Conservation (phyloP, 2,329 filamentous ascomycete genomes). For the Nemania sp. region DNA sequence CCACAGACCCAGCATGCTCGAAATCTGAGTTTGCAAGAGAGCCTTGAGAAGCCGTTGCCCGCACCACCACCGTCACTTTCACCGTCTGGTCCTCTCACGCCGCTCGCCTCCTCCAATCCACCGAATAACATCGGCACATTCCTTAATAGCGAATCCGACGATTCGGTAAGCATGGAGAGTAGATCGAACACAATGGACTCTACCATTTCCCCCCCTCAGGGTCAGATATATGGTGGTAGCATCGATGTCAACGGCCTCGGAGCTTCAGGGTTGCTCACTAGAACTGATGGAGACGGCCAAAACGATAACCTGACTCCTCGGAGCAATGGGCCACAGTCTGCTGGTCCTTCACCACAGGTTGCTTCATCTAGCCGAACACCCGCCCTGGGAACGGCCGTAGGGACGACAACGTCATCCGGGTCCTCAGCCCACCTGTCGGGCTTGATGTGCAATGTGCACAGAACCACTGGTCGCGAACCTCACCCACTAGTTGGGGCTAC, state of each 20-base stretch:
- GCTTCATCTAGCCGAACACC: constrained; percentile 56
- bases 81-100: constrained; percentile 51
- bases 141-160: constrained; percentile 47
- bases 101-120: constrained; percentile 34
- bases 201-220: constrained; percentile 42
- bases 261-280: constrained; percentile 56
- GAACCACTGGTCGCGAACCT: constrained; percentile 92
- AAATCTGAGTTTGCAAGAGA: constrained; percentile 66
- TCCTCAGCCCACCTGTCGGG: constrained; percentile 72
- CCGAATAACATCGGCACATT: constrained; percentile 49
- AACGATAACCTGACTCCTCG: constrained; percentile 63
- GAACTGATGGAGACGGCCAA: constrained; percentile 62
- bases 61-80: constrained; percentile 61
- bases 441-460: constrained; percentile 77
- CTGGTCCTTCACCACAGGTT: constrained; percentile 67
- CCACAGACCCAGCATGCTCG: constrained; percentile 61
- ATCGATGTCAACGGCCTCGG: constrained; percentile 61
- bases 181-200: constrained; percentile 65
- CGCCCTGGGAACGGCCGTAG: constrained; percentile 54
- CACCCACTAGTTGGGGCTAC: constrained; percentile 93
- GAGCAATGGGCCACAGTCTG: constrained; percentile 66
- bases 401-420: constrained; percentile 59
- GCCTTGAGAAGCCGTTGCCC: constrained; percentile 69
- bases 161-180: constrained; percentile 54
- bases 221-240: constrained; percentile 54